phyloP scores from a whole-genome alignment of 495 filamentous ascomycete species.

The Elasticomyces elasticus region DNA sequence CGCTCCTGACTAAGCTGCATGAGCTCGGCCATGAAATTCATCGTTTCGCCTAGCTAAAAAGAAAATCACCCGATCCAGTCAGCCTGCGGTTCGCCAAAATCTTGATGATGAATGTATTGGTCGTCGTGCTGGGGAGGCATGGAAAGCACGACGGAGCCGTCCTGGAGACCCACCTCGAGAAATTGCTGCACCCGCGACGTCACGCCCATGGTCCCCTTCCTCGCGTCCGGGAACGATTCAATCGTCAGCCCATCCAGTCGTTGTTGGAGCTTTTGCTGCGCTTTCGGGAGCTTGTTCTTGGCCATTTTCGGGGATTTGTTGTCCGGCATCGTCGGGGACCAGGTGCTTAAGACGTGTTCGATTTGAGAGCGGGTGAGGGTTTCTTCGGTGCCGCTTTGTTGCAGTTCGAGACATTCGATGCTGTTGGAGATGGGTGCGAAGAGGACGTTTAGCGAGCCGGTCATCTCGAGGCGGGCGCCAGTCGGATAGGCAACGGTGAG shows the following conservation, averaged over 20 bases:
- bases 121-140: no score
- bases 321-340: conserved; percentile 20
- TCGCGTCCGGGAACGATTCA: conserved; percentile 24
- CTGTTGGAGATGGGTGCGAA: conserved; percentile 19
- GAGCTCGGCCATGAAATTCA: conserved; percentile 31
- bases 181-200: conserved; percentile 26
- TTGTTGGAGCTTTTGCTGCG: conserved; percentile 22
- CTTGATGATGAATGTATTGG: background rate
- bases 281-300: conserved; percentile 26
- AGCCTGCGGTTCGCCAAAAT: background rate
- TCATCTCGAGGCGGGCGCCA: conserved; percentile 19
- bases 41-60: conserved; percentile 32
- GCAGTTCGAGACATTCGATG: conserved; percentile 27
- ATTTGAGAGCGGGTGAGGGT: conserved; percentile 28
- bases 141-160: no score
- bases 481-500: conserved; percentile 13
- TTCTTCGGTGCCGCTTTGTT: conserved; percentile 26
- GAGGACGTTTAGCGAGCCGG: conserved; percentile 3
- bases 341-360: conserved; percentile 26
- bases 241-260: conserved; percentile 18
- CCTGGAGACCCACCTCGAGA: conserved; percentile 27
- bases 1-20: conserved; percentile 31
- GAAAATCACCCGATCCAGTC: background rate
- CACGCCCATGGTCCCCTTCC: conserved; percentile 23
- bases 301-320: conserved; percentile 34